Evolutionary conservation across 2,329 filamentous ascomycete genomes (phyloP).

Genomic region (Colletotrichum sublineola): DNA sequence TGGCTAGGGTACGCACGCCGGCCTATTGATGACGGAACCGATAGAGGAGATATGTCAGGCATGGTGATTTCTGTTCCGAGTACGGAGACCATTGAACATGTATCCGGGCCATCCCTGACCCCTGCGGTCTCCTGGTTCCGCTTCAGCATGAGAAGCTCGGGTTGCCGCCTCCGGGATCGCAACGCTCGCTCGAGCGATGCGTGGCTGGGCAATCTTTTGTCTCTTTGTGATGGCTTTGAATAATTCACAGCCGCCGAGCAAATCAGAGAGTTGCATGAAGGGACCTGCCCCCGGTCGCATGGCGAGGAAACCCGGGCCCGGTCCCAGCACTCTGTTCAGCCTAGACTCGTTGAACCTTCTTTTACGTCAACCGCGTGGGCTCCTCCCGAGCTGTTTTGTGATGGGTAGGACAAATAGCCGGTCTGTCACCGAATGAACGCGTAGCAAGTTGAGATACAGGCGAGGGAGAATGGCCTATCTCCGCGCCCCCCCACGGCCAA

Average conservation of each 20-base stretch:
- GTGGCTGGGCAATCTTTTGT: slow-evolving; percentile 24
- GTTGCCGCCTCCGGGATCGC: slow-evolving; percentile 42
- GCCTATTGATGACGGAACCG: slow-evolving; percentile 30
- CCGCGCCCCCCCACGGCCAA: slow-evolving; percentile 39
- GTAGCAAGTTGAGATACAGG: slow-evolving; percentile 17
- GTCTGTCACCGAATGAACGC: slow-evolving; percentile 37
- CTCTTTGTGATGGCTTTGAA: slow-evolving; percentile 38
- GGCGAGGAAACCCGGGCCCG: slow-evolving; percentile 32
- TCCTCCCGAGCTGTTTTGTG: slow-evolving; percentile 30
- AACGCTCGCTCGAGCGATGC: slow-evolving; percentile 14
- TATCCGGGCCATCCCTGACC: slow-evolving; percentile 19
- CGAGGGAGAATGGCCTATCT: slow-evolving; percentile 25
- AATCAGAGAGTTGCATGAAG: slow-evolving; percentile 38
- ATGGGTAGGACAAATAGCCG: slow-evolving; percentile 37
- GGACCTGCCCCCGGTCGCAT: slow-evolving; percentile 25
- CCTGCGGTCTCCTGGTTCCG: slow-evolving; percentile 18
- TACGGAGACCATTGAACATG: slow-evolving; percentile 23
- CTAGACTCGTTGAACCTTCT: slow-evolving; percentile 36
- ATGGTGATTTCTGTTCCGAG: slow-evolving; percentile 32
- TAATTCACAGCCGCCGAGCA: slow-evolving; percentile 32
- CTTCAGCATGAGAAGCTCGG: slow-evolving; percentile 20
- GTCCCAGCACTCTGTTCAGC: slow-evolving; percentile 40
- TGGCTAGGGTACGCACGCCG: background rate
- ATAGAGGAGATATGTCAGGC: slow-evolving; percentile 34
- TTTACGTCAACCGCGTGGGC: slow-evolving; percentile 41